Base-by-base conservation (phyloP, 1,284 basidiomycete genomes). In the Rhodotorula glutinis region DNA sequence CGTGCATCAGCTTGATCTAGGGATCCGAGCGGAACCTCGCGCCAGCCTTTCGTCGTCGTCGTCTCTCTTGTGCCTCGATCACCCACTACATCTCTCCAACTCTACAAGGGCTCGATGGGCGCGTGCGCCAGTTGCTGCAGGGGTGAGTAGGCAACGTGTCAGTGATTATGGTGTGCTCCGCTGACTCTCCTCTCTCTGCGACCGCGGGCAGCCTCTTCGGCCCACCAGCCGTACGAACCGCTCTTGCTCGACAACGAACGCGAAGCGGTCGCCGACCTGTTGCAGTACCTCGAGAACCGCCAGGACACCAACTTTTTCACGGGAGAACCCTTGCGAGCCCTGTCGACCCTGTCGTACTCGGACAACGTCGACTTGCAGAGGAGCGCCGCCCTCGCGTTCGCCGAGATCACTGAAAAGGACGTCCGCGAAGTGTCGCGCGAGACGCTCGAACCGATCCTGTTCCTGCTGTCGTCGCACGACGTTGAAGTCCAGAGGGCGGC, bases 321-420 rank as follows among this genome's bases (percentile, higher is more conserved):
- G 63, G 93, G 93, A 61, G 88, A 90, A 33, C 95, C 96, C 25
- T 87, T 99, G 64, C 85, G 88, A 62, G 93, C 96, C 53, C 84
- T 98, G 69, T 98, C 94, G 19, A 98, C 93, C 67, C 88, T 99
- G 72, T 97, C 93, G 21, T 99, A 98, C 83, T 94, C 91, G 43
- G 96, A 98, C 83, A 99, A 99, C 82, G 96, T 99, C 76, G 96
- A 98, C 81, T 84, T 99, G 46, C 96, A 99, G 82, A 87, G 96
- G 58, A 96, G 92, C 73, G 96, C 96, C 3, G 96, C 96, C 7
- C 85, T 99, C 56, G 96, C 96, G 1, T 99, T 98, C 78, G 96
- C 96, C 57, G 96, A 99, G 80, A 99, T 98, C 74, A 99, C 96
- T 25, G 96, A 99, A 83, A 98, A 98, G 75, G 96, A 99, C 81